Percentiles rank a stretch among this genome's conserved stretches.
phyloP scores from a whole-genome alignment of 2,329 filamentous ascomycete species.

The Fusarium subglutinans region DNA sequence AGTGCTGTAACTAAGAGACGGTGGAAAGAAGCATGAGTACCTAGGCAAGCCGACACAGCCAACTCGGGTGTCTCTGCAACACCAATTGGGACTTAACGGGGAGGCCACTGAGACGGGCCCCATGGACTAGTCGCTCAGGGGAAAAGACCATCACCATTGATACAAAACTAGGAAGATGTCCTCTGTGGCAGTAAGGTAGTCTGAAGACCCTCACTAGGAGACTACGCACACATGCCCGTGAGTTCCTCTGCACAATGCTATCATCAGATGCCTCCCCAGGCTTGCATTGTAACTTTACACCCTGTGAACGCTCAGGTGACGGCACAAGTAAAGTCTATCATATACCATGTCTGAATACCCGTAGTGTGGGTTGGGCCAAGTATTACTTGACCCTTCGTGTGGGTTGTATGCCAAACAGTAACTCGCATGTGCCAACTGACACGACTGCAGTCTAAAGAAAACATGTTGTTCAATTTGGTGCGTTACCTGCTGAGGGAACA shows the following conservation, averaged over 20 bases:
- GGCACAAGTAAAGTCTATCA: not conserved
- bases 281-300: not conserved
- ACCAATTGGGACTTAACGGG: not conserved
- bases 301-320: too few relatives aligned
- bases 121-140: not conserved
- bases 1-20: not conserved
- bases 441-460: not conserved
- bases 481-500: not conserved
- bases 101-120: not conserved
- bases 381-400: rapidly evolving
- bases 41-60: not conserved
- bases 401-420: not conserved
- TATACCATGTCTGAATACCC: rapidly evolving
- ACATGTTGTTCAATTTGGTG: not conserved
- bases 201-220: not conserved
- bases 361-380: too few relatives aligned
- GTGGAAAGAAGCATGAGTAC: not conserved
- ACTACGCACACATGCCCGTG: not conserved
- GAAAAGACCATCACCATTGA: too few relatives aligned
- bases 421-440: not conserved
- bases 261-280: not conserved
- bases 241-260: too few relatives aligned
- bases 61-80: not conserved
- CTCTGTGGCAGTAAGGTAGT: rapidly evolving
- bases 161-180: too few relatives aligned